These are phyloP conservation scores for Exophiala oligosperma DNA, from an alignment of 2,329 filamentous ascomycete species.

Conservation along the genomic window DNA sequence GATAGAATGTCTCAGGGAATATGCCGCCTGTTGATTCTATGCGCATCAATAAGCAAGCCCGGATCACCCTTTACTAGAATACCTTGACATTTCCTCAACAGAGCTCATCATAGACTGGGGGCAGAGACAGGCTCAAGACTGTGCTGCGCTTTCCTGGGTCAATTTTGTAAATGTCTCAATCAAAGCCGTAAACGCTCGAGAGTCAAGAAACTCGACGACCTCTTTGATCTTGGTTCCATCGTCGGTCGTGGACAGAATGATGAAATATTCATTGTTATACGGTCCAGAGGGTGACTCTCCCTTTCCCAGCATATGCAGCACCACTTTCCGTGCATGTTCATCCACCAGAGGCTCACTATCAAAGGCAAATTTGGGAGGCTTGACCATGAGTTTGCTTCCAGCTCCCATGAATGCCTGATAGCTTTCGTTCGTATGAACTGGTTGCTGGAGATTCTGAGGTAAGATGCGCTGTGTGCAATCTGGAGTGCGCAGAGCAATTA, in stretches of 20 bases:
- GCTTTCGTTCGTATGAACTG: not conserved
- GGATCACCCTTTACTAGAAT: too few relatives aligned
- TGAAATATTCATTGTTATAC: conserved; percentile 7
- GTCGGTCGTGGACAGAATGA: conserved; percentile 1
- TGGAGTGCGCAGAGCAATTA: not conserved
- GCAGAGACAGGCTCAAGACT: not conserved
- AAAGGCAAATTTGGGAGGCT: not conserved
- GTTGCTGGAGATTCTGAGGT: not conserved
- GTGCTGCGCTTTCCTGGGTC: not conserved
- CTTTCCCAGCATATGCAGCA: not conserved
- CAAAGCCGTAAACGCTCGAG: not conserved
- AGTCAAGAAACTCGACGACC: conserved; percentile 1
- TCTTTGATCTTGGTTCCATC: conserved; percentile 7
- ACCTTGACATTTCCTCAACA: too few relatives aligned
- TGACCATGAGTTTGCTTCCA: not conserved
- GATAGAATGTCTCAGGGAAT: too few relatives aligned
- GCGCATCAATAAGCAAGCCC: too few relatives aligned
- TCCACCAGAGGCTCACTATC: not conserved
- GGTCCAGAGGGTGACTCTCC: not conserved
- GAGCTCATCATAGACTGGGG: too few relatives aligned
- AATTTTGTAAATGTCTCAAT: not conserved
- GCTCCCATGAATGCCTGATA: not conserved
- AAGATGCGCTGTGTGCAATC: not conserved
- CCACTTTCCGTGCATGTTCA: conserved; percentile 1
- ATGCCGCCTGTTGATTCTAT: too few relatives aligned